phyloP scores from a whole-genome alignment of 805 yeast genomes.

The Myxozyma udenii region DNA sequence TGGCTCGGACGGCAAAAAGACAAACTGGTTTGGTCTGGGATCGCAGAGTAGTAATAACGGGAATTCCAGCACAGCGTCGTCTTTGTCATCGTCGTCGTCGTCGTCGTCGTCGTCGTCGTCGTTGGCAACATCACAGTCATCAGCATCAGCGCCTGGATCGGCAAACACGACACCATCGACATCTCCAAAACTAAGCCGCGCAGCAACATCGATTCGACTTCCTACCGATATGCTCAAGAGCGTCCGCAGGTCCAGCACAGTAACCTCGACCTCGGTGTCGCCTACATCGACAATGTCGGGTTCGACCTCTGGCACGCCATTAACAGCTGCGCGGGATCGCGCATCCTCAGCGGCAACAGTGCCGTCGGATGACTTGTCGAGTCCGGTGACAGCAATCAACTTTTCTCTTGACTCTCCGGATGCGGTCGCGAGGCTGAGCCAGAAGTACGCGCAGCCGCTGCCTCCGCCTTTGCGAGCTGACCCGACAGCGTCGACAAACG shows the following conservation, averaged over 20 bases:
- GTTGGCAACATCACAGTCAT: not conserved
- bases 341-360: too few relatives aligned
- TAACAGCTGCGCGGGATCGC: too few relatives aligned
- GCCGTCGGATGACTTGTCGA: too few relatives aligned
- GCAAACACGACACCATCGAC: constrained; percentile 4
- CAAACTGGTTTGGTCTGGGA: not conserved
- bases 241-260: constrained; percentile 7
- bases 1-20: too few relatives aligned
- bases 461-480: not conserved
- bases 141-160: not conserved
- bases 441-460: not conserved
- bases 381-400: too few relatives aligned
- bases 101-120: not conserved
- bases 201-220: constrained; percentile 2
- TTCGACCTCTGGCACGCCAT: constrained; percentile 7
- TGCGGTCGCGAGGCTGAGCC: too few relatives aligned
- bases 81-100: not conserved
- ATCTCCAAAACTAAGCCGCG: constrained; percentile 18
- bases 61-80: constrained; percentile 11
- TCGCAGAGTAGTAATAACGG: not conserved
- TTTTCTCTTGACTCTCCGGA: too few relatives aligned
- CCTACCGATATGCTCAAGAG: constrained; percentile 21
- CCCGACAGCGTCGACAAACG: not conserved
- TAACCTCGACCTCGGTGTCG: not conserved
- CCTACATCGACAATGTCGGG: constrained; percentile 3